Conservation (phyloP, 1,284 basidiomycete genomes). For the Chiua sp. region DNA sequence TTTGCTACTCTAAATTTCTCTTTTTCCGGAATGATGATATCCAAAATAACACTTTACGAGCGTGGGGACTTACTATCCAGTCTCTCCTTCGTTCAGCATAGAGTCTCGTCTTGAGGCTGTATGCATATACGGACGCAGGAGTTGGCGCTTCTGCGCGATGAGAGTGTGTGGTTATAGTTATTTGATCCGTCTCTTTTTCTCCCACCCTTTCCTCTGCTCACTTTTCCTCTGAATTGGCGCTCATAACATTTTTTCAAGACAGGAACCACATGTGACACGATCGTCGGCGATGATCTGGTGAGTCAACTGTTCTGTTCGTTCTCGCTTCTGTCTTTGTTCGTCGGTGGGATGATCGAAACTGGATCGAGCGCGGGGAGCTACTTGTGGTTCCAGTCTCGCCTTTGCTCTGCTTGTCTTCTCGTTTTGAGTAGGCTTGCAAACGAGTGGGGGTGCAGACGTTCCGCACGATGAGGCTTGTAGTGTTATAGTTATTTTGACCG, state of each 20-base stretch:
- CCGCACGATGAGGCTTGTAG: conserved; percentile 27
- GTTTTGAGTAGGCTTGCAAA: conserved; percentile 40
- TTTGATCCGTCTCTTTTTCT: conserved; percentile 27
- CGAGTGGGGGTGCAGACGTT: conserved; percentile 31
- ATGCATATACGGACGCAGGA: conserved; percentile 39
- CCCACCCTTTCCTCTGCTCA: too few relatives aligned
- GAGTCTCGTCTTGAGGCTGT: conserved; percentile 37
- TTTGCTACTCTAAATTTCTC: not conserved
- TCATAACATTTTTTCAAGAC: conserved; percentile 12
- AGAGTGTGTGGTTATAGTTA: conserved; percentile 41
- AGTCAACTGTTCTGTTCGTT: not conserved
- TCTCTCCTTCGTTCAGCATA: conserved; percentile 40
- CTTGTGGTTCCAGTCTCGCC: conserved; percentile 33
- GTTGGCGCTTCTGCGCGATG: conserved; percentile 40
- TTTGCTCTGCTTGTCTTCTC: conserved; percentile 30
- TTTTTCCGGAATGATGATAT: conserved; percentile 35
- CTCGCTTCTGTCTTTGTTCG: conserved; percentile 2
- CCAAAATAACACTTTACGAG: conserved; percentile 33
- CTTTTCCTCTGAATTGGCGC: not conserved
- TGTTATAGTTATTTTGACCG: conserved; percentile 45
- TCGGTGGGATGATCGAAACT: conserved; percentile 33
- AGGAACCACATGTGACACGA: conserved; percentile 1
- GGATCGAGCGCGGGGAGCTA: conserved; percentile 30
- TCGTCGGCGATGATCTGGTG: conserved; percentile 10
- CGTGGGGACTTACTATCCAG: conserved; percentile 37